Evolutionary conservation across 805 yeast genomes (phyloP).

Genomic region (Saccharomyces cerevisiae): DNA sequence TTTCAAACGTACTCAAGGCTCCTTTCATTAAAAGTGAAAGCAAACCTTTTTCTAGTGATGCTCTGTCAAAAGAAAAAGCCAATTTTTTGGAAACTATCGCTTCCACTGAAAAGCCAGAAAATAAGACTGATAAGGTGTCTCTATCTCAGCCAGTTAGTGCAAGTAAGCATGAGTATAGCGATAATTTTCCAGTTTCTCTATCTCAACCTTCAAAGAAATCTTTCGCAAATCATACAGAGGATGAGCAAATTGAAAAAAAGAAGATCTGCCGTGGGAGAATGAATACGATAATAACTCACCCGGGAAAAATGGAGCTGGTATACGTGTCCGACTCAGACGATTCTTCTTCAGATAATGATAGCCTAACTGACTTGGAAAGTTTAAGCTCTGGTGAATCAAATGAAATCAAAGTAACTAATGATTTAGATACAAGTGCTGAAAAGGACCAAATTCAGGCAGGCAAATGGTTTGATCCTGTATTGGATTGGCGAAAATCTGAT

Average conservation of each 20-base stretch:
- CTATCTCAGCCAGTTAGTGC: neutral
- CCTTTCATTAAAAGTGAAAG: neutral
- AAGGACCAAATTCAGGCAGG: constrained; percentile 1
- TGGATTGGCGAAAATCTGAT: constrained; percentile 13
- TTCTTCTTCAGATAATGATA: neutral
- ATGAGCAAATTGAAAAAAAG: neutral
- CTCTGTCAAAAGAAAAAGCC: neutral
- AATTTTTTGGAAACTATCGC: neutral
- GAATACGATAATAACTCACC: neutral
- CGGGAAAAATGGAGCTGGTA: constrained; percentile 10
- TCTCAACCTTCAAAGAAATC: neutral
- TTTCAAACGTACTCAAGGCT: neutral
- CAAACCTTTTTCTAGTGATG: neutral
- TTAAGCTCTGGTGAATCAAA: neutral
- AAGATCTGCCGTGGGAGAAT: neutral
- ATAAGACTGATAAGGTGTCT: neutral
- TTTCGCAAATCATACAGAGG: neutral
- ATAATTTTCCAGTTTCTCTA: neutral
- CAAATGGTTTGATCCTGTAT: neutral
- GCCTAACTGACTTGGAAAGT: neutral
- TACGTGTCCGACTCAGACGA: constrained; percentile 11
- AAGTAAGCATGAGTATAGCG: neutral
- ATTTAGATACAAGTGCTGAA: neutral
- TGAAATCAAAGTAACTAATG: neutral
- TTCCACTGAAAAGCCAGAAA: neutral